A percentile compares a stretch with the other conserved stretches of the same genome.
These are phyloP conservation scores for Cercospora sojina DNA, from an alignment of 2,329 filamentous ascomycete genomes.

Conservation along the genomic window DNA sequence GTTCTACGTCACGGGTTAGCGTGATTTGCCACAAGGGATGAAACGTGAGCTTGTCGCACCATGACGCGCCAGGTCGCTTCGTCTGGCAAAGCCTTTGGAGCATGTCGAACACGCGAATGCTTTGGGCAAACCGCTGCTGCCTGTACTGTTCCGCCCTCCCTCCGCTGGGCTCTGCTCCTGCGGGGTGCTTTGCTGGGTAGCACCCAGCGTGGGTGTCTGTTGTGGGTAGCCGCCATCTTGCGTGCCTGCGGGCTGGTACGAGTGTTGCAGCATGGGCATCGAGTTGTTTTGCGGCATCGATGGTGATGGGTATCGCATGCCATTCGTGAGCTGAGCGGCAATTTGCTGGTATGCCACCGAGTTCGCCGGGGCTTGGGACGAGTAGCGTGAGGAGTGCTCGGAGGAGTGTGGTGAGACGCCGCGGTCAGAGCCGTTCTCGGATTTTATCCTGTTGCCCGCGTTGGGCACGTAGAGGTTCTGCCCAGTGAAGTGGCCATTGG, in stretches of 20 bases:
- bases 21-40: constrained; percentile 10
- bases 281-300: constrained; percentile 48
- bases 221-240: constrained; percentile 48
- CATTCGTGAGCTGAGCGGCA: constrained; percentile 51
- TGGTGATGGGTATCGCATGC: constrained; percentile 56
- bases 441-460: constrained; percentile 53
- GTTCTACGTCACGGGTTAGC: constrained; percentile 59
- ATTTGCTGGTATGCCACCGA: constrained; percentile 48
- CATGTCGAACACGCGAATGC: constrained; percentile 89
- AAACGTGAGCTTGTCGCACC: constrained; percentile 58
- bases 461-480: constrained; percentile 51
- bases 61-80: constrained; percentile 91
- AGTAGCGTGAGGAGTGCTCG: constrained; percentile 57
- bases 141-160: constrained; percentile 40
- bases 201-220: constrained; percentile 36
- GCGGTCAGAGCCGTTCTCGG: constrained; percentile 60
- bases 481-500: constrained; percentile 36
- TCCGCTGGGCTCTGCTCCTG: constrained; percentile 39
- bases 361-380: constrained; percentile 57
- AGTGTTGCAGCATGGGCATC: constrained; percentile 56
- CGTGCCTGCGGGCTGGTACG: constrained; percentile 52
- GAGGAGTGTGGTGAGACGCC: constrained; percentile 56
- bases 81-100: constrained; percentile 84
- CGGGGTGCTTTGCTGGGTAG: constrained; percentile 36
- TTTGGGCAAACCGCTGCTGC: constrained; percentile 59